These are phyloP conservation scores for Mrakia frigida DNA, from an alignment of 768 basidiomycete genomes.

Conservation along the genomic window DNA sequence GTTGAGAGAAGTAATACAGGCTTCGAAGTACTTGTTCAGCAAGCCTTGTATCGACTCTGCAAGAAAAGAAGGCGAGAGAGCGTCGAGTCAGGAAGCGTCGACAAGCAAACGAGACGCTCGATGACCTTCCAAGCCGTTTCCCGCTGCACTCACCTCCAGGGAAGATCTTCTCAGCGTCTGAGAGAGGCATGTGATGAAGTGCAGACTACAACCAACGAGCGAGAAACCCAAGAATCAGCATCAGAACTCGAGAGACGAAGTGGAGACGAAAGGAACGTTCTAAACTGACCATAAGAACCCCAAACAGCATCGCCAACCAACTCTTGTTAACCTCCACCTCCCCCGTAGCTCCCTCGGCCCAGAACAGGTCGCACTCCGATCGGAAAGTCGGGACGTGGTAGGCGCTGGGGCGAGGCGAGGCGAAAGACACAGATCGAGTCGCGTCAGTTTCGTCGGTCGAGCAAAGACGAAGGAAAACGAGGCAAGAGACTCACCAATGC, in stretches of 20 bases:
- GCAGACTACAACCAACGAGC: constrained; percentile 22
- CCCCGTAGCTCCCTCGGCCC: constrained; percentile 33
- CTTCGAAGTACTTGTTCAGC: constrained; percentile 32
- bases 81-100: not conserved
- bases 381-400: constrained; percentile 28
- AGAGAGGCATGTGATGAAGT: constrained; percentile 33
- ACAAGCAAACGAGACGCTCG: no score
- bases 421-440: not conserved
- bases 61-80: not conserved
- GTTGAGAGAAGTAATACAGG: constrained; percentile 20
- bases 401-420: not conserved
- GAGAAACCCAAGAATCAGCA: not conserved
- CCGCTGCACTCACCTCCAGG: constrained; percentile 22
- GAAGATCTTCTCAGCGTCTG: constrained; percentile 11
- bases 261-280: not conserved
- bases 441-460: not conserved
- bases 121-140: no score
- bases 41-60: constrained; percentile 24
- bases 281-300: constrained; percentile 31
- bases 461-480: no score
- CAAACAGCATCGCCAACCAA: constrained; percentile 34
- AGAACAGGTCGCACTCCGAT: constrained; percentile 35
- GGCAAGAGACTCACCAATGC: constrained; percentile 16
- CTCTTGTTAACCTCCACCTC: constrained; percentile 36
- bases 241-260: not conserved